A percentile compares a stretch with the other conserved stretches of the same genome.
Evolutionary conservation across 1,284 basidiomycete species (phyloP).

Genomic region (Ustilago nuda): DNA sequence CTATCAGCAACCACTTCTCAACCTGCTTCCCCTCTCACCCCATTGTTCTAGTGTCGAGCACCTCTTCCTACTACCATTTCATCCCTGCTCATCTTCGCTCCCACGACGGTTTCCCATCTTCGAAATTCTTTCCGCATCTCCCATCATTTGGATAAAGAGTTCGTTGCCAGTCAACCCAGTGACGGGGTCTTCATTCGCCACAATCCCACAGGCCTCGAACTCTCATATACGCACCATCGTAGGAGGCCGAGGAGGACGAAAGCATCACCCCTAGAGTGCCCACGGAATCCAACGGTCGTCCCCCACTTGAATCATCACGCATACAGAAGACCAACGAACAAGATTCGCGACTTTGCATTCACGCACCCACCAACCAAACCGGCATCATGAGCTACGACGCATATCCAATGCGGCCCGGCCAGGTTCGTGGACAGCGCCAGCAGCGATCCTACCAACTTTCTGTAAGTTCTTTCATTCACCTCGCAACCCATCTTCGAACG

Average conservation of each 20-base stretch:
- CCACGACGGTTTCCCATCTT: neutral
- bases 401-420: slow-evolving; percentile 24
- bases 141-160: neutral
- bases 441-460: slow-evolving; percentile 34
- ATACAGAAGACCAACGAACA: neutral
- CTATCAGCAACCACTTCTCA: slow-evolving; percentile 8
- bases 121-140: neutral
- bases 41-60: neutral
- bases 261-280: neutral
- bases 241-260: neutral
- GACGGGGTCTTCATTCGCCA: neutral
- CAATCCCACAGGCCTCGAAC: neutral
- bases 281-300: neutral
- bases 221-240: neutral
- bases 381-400: slow-evolving; percentile 37
- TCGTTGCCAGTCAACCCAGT: neutral
- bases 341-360: neutral
- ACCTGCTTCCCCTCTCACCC: neutral
- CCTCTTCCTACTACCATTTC: neutral
- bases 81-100: neutral
- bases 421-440: slow-evolving; percentile 27
- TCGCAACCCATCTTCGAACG: neutral
- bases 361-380: slow-evolving; percentile 1
- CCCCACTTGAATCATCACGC: neutral
- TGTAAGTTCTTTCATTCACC: slow-evolving; percentile 20